phyloP scores from a whole-genome alignment of 192 early-diverging fungal species.

The Funneliformis geosporum region DNA sequence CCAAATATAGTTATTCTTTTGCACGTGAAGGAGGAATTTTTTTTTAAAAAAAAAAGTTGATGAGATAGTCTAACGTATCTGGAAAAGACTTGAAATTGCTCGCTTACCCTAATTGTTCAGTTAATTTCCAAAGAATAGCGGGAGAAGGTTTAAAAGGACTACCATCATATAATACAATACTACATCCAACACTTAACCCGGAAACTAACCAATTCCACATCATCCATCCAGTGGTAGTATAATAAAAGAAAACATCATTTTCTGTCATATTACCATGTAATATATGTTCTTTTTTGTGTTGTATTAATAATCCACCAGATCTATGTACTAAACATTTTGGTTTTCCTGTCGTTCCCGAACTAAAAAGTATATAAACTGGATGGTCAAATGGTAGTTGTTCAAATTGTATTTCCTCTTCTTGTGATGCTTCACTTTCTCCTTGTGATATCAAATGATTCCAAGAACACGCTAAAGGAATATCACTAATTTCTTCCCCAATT shows the following conservation, averaged over 20 bases:
- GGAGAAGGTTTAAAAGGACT: constrained; percentile 89
- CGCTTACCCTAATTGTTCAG: constrained; percentile 62
- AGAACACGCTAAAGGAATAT: constrained; percentile 27
- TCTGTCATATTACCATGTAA: constrained; percentile 77
- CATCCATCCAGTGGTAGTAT: constrained; percentile 95
- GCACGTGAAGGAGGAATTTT: not conserved
- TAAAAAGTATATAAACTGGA: constrained; percentile 89
- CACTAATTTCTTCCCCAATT: constrained; percentile 26
- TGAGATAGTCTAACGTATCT: no score
- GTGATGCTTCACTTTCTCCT: not conserved
- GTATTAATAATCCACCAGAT: constrained; percentile 85
- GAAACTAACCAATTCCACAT: constrained; percentile 99
- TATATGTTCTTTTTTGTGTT: constrained; percentile 93
- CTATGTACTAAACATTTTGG: constrained; percentile 98
- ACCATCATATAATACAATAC: constrained; percentile 90
- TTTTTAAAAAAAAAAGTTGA: no score
- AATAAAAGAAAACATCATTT: constrained; percentile 87
- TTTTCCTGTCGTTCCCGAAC: constrained; percentile 91
- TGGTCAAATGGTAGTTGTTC: constrained; percentile 89
- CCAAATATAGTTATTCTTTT: constrained; percentile 86
- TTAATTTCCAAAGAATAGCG: constrained; percentile 72
- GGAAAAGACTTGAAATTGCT: not conserved
- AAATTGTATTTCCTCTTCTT: constrained; percentile 60
- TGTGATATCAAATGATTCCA: constrained; percentile 56
- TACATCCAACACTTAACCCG: constrained; percentile 74